phyloP scores from a whole-genome alignment of 345 rosid genomes.

The Gossypium stocksii region DNA sequence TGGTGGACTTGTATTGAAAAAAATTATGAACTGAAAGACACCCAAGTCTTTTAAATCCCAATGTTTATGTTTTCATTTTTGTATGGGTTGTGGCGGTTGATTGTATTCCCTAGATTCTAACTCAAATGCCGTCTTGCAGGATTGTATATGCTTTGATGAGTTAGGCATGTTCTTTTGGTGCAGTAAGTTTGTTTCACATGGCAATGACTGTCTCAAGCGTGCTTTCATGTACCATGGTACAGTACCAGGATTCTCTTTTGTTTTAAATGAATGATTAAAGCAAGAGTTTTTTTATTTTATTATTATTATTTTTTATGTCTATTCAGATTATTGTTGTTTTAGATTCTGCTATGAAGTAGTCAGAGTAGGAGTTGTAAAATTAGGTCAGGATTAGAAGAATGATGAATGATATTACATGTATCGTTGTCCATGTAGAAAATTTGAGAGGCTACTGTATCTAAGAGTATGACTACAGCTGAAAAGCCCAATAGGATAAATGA shows the following conservation, averaged over 20 bases:
- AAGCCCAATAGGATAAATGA: not conserved
- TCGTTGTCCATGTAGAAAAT: not conserved
- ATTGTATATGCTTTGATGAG: constrained; percentile 7
- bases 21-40: not conserved
- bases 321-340: not conserved
- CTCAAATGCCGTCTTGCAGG: constrained; percentile 13
- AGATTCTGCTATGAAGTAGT: not conserved
- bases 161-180: constrained; percentile 17
- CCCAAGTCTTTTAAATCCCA: not conserved
- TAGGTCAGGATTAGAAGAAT: not conserved
- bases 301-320: not conserved
- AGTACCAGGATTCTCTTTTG: not conserved
- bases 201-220: not conserved
- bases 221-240: constrained; percentile 18
- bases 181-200: constrained; percentile 13
- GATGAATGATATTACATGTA: not conserved
- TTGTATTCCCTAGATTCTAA: not conserved
- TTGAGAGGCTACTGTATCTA: not conserved
- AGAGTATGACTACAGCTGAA: not conserved
- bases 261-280: not conserved
- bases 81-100: not conserved
- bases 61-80: not conserved
- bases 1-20: not conserved
- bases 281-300: too few species aligned
- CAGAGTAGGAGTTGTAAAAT: not conserved